phyloP scores from a whole-genome alignment of 2,329 filamentous ascomycete genomes.

The Alternaria arborescens region DNA sequence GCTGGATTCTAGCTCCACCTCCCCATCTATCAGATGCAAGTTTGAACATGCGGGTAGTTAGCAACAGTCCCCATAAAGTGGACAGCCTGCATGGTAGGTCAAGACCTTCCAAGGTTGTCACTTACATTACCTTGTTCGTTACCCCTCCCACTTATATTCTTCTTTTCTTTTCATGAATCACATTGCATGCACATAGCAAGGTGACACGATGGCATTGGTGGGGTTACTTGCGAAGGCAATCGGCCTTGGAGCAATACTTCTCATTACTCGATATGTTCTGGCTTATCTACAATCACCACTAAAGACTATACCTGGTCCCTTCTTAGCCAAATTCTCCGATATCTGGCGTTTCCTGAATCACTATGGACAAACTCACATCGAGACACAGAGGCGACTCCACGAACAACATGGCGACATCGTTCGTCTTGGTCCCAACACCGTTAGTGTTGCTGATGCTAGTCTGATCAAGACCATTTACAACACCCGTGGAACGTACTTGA shows the following conservation, averaged over 20 bases:
- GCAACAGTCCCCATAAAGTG: neutral
- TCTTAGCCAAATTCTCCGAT: conserved; percentile 45
- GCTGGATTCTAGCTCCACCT: neutral
- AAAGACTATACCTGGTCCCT: conserved; percentile 44
- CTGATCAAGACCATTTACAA: conserved; percentile 47
- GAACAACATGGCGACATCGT: conserved; percentile 41
- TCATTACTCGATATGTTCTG: conserved; percentile 30
- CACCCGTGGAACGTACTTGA: conserved; percentile 43
- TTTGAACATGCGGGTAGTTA: neutral
- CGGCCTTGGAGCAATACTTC: conserved; percentile 23
- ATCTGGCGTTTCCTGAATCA: conserved; percentile 43
- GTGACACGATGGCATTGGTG: conserved; percentile 24
- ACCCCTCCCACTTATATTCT: neutral
- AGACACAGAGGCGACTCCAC: conserved; percentile 42
- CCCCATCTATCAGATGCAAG: neutral
- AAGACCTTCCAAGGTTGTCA: neutral
- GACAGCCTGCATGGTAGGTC: neutral
- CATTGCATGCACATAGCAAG: neutral
- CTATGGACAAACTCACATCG: conserved; percentile 41
- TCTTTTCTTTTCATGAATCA: conserved; percentile 4
- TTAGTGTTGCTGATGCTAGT: conserved; percentile 40
- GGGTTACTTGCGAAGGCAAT: conserved; percentile 25
- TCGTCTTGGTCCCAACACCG: conserved; percentile 40
- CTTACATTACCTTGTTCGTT: neutral
- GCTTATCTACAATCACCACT: conserved; percentile 41